A percentile compares a stretch with the other conserved stretches of the same genome.
These are phyloP conservation scores for Hanseniaspora taiwanica DNA, from an alignment of 805 yeast genomes.

Conservation along the genomic window DNA sequence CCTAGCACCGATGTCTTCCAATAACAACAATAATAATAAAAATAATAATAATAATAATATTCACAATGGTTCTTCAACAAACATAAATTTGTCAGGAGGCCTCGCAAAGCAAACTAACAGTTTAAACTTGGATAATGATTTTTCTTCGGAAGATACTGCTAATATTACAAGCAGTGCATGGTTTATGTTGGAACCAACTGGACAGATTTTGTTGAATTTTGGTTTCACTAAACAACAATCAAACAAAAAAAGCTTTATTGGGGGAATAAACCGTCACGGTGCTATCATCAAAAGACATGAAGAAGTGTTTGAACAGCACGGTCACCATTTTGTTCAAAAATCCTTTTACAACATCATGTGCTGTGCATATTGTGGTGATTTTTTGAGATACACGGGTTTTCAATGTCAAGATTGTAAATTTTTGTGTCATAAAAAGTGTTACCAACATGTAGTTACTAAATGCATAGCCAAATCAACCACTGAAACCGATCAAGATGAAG, in stretches of 20 bases:
- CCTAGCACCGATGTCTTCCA: too few species aligned
- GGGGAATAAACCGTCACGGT: conserved; percentile 87
- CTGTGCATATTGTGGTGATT: conserved; percentile 95
- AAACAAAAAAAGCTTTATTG: conserved; percentile 35
- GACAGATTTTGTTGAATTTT: conserved; percentile 67
- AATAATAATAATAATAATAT: too few species aligned
- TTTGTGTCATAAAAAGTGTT: conserved; percentile 71
- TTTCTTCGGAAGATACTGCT: neutral
- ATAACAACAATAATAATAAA: too few species aligned
- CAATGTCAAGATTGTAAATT: conserved; percentile 80
- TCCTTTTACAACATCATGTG: conserved; percentile 94
- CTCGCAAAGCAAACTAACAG: too few species aligned
- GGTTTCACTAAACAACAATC: conserved; percentile 62
- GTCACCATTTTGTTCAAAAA: conserved; percentile 92
- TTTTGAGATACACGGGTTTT: conserved; percentile 72
- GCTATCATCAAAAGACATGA: conserved; percentile 88
- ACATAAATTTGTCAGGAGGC: too few species aligned
- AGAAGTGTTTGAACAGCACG: conserved; percentile 86
- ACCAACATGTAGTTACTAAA: conserved; percentile 66
- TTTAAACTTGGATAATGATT: too few species aligned
- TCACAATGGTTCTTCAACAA: too few species aligned
- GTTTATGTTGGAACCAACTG: conserved; percentile 90
- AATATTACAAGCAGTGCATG: conserved; percentile 51
- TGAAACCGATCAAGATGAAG: conserved; percentile 57
- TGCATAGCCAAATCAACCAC: conserved; percentile 68